Percentiles rank a stretch among this genome's conserved stretches.
phyloP scores from a whole-genome alignment of 1,139 yeast genomes.

The Geotrichum siamense region DNA sequence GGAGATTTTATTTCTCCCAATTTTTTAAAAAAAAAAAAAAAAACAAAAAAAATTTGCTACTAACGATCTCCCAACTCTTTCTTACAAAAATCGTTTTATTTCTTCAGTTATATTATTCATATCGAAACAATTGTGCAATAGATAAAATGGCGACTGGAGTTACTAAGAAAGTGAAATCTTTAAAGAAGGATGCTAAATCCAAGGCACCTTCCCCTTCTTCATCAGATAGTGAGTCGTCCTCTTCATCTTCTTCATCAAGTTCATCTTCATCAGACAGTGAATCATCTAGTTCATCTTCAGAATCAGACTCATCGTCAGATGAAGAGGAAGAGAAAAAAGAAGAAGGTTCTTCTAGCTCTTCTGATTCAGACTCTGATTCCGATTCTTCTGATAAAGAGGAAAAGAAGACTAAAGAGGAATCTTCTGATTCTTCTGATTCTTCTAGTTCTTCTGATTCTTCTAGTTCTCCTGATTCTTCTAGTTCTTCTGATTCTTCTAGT shows the following conservation, averaged over 20 bases:
- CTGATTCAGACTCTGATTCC: constrained; percentile 4
- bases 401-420: constrained; percentile 16
- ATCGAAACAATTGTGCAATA: no score
- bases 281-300: not conserved
- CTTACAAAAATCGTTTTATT: no score
- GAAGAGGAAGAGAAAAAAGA: constrained; percentile 11
- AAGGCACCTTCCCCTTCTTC: constrained; percentile 4
- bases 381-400: not conserved
- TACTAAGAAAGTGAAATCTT: not conserved
- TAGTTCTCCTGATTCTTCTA: no score
- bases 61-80: no score
- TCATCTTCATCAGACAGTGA: not conserved
- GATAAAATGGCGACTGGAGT: no score
- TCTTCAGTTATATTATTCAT: no score
- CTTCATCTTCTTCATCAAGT: constrained; percentile 1
- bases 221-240: not conserved
- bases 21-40: no score
- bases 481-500: no score
- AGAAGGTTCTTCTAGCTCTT: constrained; percentile 13
- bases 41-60: no score
- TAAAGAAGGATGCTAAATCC: constrained; percentile 5
- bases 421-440: constrained; percentile 6
- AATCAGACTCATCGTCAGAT: not conserved
- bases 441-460: constrained; percentile 3
- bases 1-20: no score